Base-by-base conservation (phyloP, 2,329 filamentous ascomycete genomes). In the Paraphaeosphaeria sporulosa region DNA sequence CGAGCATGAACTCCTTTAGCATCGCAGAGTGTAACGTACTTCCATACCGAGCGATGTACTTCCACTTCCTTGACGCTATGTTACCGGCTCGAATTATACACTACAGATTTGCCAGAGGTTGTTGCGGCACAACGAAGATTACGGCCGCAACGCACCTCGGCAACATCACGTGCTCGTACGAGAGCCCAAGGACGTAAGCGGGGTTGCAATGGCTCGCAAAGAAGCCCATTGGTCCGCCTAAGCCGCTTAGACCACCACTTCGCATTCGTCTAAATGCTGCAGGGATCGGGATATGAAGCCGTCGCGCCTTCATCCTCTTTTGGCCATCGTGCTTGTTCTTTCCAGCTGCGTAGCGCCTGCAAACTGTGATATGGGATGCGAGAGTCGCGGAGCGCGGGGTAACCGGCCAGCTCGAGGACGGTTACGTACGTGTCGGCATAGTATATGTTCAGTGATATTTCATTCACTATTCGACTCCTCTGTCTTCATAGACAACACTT, bases 231-330 rank as follows among this genome's bases (percentile, higher is more conserved):
- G 38, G 51, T 34, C 34, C 38, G 19, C 19, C 25, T 19, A 2
- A 32, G 9, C 13, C 23, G 4, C 25, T 27, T 40, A 38, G 50
- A 15, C 17, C 36, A 44, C 17, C 47, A 32, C 47, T 34, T 23
- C 25, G 51, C 51, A 54, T 34, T 32, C 51, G 51, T n/a, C 32
- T 30, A 53, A 23, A 15, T 7, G 25, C 23, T 13, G 51, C 38
- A 32, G 27, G 38, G 38, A 17, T 44, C 49, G 23, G 34, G 44
- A 19, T 6, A 34, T 49, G 10, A 46, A 21, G 7, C 34, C 23
- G 17, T 25, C 23, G 38, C 30, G 27, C 21, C 2, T 27, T 50
- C 47, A 19, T 6, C 30, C 21, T 32, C 47, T 21, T 36, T 21
- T 36, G n/a, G 17, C 7, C n/a, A 34, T 21, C 30, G 30, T 19